Evolutionary conservation across 306 rosid species (phyloP).

Genomic region (Arachis hypogaea): DNA sequence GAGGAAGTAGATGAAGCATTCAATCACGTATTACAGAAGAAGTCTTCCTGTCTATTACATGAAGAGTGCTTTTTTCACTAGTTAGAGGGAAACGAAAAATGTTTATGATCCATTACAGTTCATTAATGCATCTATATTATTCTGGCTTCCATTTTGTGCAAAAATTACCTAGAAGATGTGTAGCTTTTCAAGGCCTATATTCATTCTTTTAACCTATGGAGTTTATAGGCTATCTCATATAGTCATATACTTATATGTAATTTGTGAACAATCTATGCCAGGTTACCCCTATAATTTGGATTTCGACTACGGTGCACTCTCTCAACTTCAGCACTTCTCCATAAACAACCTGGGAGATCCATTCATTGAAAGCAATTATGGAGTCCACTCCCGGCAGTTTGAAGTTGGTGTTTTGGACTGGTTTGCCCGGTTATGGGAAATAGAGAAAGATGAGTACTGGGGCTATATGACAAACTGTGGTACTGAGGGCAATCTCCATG

Average conservation of each 20-base stretch:
- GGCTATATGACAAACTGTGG: conserved; percentile 99
- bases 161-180: conserved; percentile 8
- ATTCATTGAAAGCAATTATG: conserved; percentile 93
- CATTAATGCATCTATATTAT: neutral
- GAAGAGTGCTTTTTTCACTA: too few relatives aligned
- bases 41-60: too few relatives aligned
- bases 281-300: conserved; percentile 95
- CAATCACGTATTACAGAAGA: neutral
- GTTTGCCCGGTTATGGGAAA: conserved; percentile 97
- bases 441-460: conserved; percentile 92
- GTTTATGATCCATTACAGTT: conserved; percentile 1
- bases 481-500: conserved; percentile 98
- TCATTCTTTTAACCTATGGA: conserved; percentile 17
- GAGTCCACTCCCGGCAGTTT: conserved; percentile 90
- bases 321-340: conserved; percentile 91
- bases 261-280: conserved; percentile 30
- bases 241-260: neutral
- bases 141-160: conserved; percentile 4
- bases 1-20: conserved; percentile 20
- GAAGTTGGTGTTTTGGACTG: conserved; percentile 98
- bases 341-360: conserved; percentile 98
- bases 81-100: conserved; percentile 3
- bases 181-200: conserved; percentile 1
- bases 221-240: neutral
- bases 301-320: conserved; percentile 89